Evolutionary conservation across 441 rosid species (phyloP).

Genomic region (Brassica hybrid): DNA sequence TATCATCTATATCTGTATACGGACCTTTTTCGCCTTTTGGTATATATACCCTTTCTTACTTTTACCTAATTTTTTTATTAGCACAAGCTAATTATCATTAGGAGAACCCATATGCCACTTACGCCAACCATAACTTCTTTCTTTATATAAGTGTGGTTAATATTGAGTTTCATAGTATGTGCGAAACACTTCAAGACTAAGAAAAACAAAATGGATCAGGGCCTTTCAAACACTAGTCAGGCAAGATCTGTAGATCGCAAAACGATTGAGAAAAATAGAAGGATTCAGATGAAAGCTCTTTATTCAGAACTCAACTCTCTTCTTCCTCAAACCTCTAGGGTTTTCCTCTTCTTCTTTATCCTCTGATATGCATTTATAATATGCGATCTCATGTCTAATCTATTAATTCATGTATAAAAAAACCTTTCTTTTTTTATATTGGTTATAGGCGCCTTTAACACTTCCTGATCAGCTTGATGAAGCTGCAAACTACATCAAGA

Average conservation of each 20-base stretch:
- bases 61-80: not conserved
- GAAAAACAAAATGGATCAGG: constrained; percentile 30
- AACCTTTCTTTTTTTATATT: not conserved
- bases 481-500: constrained; percentile 76
- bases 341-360: constrained; percentile 30
- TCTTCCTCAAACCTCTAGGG: constrained; percentile 64
- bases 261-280: constrained; percentile 70
- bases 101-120: constrained; percentile 16
- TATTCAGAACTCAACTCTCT: constrained; percentile 71
- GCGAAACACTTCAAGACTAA: constrained; percentile 12
- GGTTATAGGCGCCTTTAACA: constrained; percentile 47
- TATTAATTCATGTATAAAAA: not conserved
- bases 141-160: constrained; percentile 28
- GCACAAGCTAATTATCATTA: constrained; percentile 26
- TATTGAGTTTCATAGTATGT: not conserved
- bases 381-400: not conserved
- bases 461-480: constrained; percentile 75
- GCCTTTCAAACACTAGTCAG: constrained; percentile 42
- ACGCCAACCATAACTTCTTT: constrained; percentile 9
- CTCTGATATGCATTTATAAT: not conserved
- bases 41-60: constrained; percentile 19
- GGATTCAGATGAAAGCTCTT: constrained; percentile 79
- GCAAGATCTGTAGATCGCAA: constrained; percentile 63
- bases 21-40: constrained; percentile 26
- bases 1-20: not conserved